A percentile compares a stretch with the other conserved stretches of the same genome.
These are phyloP conservation scores for Salix arbutifolia DNA, from an alignment of 345 rosid genomes.

Conservation along the genomic window DNA sequence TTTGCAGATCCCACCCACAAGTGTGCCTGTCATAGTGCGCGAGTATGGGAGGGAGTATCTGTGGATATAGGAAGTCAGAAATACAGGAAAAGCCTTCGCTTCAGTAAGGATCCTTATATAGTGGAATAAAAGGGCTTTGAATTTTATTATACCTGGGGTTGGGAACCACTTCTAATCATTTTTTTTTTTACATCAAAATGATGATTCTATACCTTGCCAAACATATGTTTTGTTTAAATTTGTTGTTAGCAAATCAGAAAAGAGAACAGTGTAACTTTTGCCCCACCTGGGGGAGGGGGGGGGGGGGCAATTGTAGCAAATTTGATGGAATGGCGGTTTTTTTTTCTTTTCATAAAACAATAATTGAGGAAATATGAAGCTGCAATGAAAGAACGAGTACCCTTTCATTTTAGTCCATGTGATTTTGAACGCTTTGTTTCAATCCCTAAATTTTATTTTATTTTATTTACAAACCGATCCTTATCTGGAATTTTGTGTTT, in stretches of 20 bases:
- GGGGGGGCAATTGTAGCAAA: too few species aligned
- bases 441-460: too few species aligned
- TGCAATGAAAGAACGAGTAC: too few species aligned
- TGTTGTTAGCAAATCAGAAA: not conserved
- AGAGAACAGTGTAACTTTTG: conserved; percentile 5
- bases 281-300: not conserved
- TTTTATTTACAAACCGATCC: too few species aligned
- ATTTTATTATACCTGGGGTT: not conserved
- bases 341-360: too few species aligned
- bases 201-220: conserved; percentile 1
- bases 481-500: too few species aligned
- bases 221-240: not conserved
- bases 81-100: not conserved
- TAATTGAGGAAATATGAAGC: too few species aligned
- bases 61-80: conserved; percentile 38
- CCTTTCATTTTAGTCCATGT: too few species aligned
- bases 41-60: conserved; percentile 72
- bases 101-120: not conserved
- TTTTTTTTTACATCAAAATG: not conserved
- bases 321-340: too few species aligned
- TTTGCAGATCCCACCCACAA: conserved; percentile 82
- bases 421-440: too few species aligned
- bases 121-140: not conserved
- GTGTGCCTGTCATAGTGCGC: conserved; percentile 87
- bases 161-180: not conserved